These are phyloP conservation scores for Eucalyptus globulus DNA, from an alignment of 345 rosid species.

Conservation along the genomic window DNA sequence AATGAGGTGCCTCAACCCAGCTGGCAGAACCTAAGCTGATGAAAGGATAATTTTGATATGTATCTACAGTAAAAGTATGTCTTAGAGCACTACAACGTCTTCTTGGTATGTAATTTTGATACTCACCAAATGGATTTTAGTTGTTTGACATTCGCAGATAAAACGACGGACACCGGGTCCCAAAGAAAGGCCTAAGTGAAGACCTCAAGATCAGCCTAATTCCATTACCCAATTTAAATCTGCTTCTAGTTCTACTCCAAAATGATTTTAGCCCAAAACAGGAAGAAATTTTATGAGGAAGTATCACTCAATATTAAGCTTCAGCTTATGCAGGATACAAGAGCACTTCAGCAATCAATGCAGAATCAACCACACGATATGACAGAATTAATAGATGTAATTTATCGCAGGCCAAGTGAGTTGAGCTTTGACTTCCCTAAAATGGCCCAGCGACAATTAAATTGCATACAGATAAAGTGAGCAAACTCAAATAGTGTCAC, in stretches of 20 bases:
- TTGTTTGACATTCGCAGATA: background rate
- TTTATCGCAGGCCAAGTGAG: background rate
- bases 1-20: background rate
- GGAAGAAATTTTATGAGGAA: background rate
- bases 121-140: background rate
- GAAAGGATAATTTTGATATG: background rate
- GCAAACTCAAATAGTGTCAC: conserved; percentile 10
- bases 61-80: background rate
- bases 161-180: background rate
- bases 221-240: background rate
- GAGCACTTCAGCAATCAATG: background rate
- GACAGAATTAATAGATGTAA: background rate
- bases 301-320: background rate
- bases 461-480: background rate
- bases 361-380: background rate
- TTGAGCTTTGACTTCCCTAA: background rate
- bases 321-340: background rate
- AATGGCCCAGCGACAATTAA: background rate
- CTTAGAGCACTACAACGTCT: background rate
- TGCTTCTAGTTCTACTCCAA: background rate
- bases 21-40: background rate
- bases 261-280: background rate
- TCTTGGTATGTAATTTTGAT: background rate
- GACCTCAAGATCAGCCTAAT: background rate
- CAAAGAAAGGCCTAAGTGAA: background rate